Evolutionary conservation across 1,139 yeast genomes (phyloP), one percentile per base, ranked within the genome.

Genomic region (Torulaspora pretoriensis): DNA sequence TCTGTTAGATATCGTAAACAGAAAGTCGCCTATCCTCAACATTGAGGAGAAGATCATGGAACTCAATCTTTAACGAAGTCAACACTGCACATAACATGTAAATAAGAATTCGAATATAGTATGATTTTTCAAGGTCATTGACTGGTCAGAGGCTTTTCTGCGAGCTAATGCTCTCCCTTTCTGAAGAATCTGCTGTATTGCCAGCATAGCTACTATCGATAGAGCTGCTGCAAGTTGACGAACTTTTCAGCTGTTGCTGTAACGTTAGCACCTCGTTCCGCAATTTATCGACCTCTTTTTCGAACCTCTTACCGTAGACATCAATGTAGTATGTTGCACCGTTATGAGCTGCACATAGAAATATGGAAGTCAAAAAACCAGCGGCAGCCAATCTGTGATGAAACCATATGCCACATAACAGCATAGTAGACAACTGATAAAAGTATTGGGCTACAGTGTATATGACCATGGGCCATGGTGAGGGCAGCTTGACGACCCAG

Each of bases 261-360:
- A 82, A 65, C 24, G 72, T 74, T 10, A 71, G 74, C 23, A 92
- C 78, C 60, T 90, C 96, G 19, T 67, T 66, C 62, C 81, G 85
- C 57, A 92, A 71, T 59, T 77, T 77, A 26, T 72, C 69, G 32
- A 90, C 87, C 63, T 92, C 96, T 58, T 83, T 87, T 82, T 95
- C 66, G 85, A 81, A 59, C 42, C 55, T 58, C 88, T 83, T 85
- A 47, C 95, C 97, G 67, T 90, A 92, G 35, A 84, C 83, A 60
- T 92, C 97, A 47, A 92, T 75, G 62, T 92, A 92, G 62, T 87
- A 92, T 0, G 96, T 87, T 2, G 97, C 97, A 27, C 98, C 98
- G 56, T 92, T 90, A 64, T 84, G 87, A 40, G 89, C 74, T 2
- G 97, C 95, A 68, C 81, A 77, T 29, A 81, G 66, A 57, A 89